phyloP scores from a whole-genome alignment of 2,329 filamentous ascomycete genomes.

The Colletotrichum viniferum region DNA sequence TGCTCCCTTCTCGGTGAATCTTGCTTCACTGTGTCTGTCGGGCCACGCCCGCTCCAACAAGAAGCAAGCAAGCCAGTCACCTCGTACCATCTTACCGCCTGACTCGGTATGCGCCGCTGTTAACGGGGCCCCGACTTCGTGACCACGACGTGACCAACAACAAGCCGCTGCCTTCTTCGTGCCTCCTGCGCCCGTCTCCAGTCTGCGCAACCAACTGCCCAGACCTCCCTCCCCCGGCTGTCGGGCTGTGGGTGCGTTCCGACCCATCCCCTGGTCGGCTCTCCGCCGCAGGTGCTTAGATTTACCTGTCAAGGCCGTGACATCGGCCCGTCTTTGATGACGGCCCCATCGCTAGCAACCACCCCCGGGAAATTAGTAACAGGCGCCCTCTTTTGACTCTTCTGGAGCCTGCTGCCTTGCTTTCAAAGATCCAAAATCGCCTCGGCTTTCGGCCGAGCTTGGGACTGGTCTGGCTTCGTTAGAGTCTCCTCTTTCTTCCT shows the following conservation, averaged over 20 bases:
- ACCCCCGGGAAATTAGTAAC: neutral
- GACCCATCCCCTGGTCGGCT: slow-evolving; percentile 6
- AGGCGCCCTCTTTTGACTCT: neutral
- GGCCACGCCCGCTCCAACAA: neutral
- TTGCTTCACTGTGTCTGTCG: no score
- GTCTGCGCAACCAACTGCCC: neutral
- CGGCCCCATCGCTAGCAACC: slow-evolving; percentile 12
- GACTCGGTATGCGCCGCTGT: slow-evolving; percentile 3
- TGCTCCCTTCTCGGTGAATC: no score
- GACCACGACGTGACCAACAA: neutral
- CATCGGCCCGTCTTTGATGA: slow-evolving; percentile 21
- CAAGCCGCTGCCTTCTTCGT: neutral
- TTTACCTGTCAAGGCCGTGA: slow-evolving; percentile 16
- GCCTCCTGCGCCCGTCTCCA: neutral
- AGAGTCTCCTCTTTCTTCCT: slow-evolving; percentile 3
- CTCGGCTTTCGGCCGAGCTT: slow-evolving; percentile 17
- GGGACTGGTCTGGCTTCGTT: slow-evolving; percentile 2
- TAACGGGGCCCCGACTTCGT: neutral
- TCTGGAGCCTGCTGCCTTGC: neutral
- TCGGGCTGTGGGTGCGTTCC: slow-evolving; percentile 6
- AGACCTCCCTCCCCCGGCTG: neutral
- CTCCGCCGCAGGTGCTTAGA: slow-evolving; percentile 15
- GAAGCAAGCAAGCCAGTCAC: neutral
- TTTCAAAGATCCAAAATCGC: neutral
- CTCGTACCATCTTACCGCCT: slow-evolving; percentile 1